Evolutionary conservation across 179 eudicot species (phyloP), one percentile per base, ranked within the genome.

Genomic region (Beta macrorhiza): DNA sequence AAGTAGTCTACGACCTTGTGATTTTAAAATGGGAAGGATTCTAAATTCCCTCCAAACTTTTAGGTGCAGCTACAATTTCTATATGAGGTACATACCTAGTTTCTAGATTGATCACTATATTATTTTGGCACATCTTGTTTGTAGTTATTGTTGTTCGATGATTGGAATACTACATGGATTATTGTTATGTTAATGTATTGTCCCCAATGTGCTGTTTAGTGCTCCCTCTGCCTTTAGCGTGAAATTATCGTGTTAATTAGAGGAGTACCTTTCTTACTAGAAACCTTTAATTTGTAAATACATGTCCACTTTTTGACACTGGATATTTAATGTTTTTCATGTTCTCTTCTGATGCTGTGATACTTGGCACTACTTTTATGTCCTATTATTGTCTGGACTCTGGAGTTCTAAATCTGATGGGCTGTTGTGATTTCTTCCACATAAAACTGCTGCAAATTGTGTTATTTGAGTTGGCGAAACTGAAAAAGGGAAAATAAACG

Each of bases 1-100:
- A 59, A 91, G 91, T 90, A 94, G 91, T 83, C 86, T 96, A 80
- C 90, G 93, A 61, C 98, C 98, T 73, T 93, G 98, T 90, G 99
- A 96, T 84, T 94, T 96, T 82, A 94, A 90, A 87, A 85, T 91
- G 94, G 98, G 97, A 86, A 88, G 81, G 83, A 90, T 91, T 65
- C 83, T 94, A 37, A 86, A 85, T 77, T 87, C 98, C 74, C 91
- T 94, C 82, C 97, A 94, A 80, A 85, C 87, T 74, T 91, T 94
- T 87, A 84, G 85, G 84, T 94, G 97, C 86, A 85, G 84, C 71
- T 94, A 96, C 84, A 87, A 82, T 75, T 91, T 96, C 79, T 90
- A 90, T 80, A 57, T 94, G 77, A 96, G 99, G 99, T 96, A 75
- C 17, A 42, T 11, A 51, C 25, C 16, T 57, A 8, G 4, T 32